phyloP scores from a whole-genome alignment of 2,329 filamentous ascomycete species.

The Aspergillus neotritici region DNA sequence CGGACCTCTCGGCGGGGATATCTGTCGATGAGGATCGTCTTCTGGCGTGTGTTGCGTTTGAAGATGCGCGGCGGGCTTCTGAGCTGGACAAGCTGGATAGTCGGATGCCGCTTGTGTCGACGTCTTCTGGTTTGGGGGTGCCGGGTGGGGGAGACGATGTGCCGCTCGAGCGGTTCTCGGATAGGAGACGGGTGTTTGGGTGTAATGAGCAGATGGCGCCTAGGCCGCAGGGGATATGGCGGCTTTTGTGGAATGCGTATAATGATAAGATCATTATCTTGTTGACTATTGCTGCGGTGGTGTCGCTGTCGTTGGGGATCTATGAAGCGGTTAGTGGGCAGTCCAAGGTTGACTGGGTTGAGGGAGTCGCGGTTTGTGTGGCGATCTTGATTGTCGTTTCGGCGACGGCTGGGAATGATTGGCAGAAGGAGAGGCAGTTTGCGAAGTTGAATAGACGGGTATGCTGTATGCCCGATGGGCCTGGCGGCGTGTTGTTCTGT shows the following conservation, averaged over 20 bases:
- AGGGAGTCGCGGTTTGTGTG: constrained; percentile 71
- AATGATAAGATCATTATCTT: constrained; percentile 71
- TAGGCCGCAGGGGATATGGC: constrained; percentile 60
- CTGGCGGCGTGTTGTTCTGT: constrained; percentile 24
- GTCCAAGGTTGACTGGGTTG: constrained; percentile 66
- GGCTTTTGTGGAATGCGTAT: constrained; percentile 68
- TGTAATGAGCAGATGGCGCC: constrained; percentile 60
- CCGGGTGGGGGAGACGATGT: neutral
- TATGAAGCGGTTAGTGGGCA: constrained; percentile 56
- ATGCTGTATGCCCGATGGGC: constrained; percentile 61
- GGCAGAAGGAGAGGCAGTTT: constrained; percentile 72
- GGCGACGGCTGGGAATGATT: constrained; percentile 68
- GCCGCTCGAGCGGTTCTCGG: constrained; percentile 44
- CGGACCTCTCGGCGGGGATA: constrained; percentile 58
- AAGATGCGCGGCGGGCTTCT: no score
- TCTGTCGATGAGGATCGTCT: constrained; percentile 57
- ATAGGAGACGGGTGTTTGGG: constrained; percentile 63
- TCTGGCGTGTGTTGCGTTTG: neutral
- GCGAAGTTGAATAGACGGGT: constrained; percentile 65
- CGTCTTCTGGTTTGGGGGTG: neutral
- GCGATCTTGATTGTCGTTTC: constrained; percentile 69
- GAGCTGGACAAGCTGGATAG: neutral
- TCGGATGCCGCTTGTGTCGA: neutral
- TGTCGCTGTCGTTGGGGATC: constrained; percentile 64
- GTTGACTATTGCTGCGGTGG: constrained; percentile 60